These are phyloP conservation scores for Hyphodiscus hymeniophilus DNA, from an alignment of 495 filamentous ascomycete genomes.

Conservation along the genomic window DNA sequence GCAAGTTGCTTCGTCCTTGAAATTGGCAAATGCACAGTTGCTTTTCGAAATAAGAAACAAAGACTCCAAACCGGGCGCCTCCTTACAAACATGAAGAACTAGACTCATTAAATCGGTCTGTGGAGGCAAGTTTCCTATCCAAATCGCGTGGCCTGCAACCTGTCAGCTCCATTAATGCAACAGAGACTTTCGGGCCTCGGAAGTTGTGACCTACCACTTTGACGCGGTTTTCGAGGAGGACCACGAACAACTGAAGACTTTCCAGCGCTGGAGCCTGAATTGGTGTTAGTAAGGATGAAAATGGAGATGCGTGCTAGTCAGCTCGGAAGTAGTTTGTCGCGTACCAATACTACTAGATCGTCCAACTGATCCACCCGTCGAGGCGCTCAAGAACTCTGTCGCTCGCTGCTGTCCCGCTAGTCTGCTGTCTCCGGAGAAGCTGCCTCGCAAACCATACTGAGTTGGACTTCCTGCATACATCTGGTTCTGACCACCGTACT, in stretches of 20 bases:
- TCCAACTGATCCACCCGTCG: not conserved
- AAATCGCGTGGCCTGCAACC: conserved; percentile 74
- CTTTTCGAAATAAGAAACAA: conserved; percentile 95
- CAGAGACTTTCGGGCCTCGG: conserved; percentile 14
- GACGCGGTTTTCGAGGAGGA: conserved; percentile 74
- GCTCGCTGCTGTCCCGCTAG: conserved; percentile 1
- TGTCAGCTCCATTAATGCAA: not conserved
- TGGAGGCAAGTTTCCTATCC: conserved; percentile 92
- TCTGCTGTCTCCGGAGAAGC: conserved; percentile 9
- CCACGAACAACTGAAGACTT: conserved; percentile 58
- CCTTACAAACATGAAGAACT: conserved; percentile 84
- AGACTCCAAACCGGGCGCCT: conserved; percentile 72
- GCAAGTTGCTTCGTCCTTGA: conserved; percentile 72
- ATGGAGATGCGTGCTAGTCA: not conserved
- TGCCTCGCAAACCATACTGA: conserved; percentile 12
- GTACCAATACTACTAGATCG: conserved; percentile 16
- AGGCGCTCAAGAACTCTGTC: conserved; percentile 8
- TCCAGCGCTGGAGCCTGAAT: conserved; percentile 24
- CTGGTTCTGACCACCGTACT: conserved; percentile 10
- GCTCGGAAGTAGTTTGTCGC: not conserved
- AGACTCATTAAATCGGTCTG: conserved; percentile 69
- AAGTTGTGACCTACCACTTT: conserved; percentile 16
- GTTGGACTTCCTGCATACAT: conserved; percentile 5
- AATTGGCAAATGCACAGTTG: conserved; percentile 98
- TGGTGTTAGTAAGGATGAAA: conserved; percentile 4